Evolutionary conservation across 805 yeast genomes (phyloP).

Genomic region (Spathaspora hagerdaliae): DNA sequence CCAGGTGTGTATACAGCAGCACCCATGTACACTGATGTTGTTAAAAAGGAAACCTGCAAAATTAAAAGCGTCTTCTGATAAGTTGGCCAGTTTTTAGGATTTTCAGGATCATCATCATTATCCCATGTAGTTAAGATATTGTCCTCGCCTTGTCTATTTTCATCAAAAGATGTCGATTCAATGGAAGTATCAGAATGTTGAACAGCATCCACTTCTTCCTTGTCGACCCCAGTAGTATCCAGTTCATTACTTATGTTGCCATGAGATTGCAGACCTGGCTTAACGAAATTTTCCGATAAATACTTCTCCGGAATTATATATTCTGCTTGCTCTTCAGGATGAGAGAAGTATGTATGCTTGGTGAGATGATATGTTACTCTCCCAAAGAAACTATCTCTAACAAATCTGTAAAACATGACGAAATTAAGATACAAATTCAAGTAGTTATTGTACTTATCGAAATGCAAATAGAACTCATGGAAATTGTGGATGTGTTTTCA

Average conservation of each 20-base stretch:
- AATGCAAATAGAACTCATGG: no score
- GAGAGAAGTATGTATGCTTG: conserved; percentile 15
- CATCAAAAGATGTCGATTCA: not conserved
- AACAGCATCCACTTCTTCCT: not conserved
- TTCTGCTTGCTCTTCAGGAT: conserved; percentile 22
- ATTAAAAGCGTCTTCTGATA: conserved; percentile 35
- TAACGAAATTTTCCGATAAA: not conserved
- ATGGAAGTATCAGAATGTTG: not conserved
- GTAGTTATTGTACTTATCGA: no score
- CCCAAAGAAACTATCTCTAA: conserved; percentile 30
- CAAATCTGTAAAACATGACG: conserved; percentile 12
- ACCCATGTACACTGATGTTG: conserved; percentile 52
- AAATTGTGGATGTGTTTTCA: no score
- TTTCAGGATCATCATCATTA: conserved; percentile 48
- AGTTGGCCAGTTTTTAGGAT: conserved; percentile 56
- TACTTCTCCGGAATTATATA: conserved; percentile 26
- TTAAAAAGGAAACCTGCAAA: conserved; percentile 37
- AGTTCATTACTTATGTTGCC: no score
- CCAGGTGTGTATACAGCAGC: conserved; percentile 56
- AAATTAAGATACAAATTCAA: not conserved
- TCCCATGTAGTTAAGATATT: conserved; percentile 24
- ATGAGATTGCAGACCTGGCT: no score
- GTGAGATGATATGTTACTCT: conserved; percentile 22
- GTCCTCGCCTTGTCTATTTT: not conserved
- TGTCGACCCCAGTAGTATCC: not conserved